These are phyloP conservation scores for Myxozyma mucilagina DNA, from an alignment of 805 yeast species.

Conservation along the genomic window DNA sequence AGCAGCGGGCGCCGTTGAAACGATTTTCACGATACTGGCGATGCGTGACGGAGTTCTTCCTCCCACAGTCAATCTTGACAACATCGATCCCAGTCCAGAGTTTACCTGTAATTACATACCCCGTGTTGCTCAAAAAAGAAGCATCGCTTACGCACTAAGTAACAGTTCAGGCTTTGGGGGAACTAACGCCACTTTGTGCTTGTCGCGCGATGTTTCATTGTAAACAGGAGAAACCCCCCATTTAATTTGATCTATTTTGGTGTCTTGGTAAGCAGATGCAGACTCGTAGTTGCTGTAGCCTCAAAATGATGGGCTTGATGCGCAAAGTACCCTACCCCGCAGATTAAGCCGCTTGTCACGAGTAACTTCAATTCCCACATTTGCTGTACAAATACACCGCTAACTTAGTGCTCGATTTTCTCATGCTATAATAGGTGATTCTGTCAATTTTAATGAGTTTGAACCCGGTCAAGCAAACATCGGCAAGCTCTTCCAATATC, in stretches of 20 bases:
- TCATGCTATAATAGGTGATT: too few relatives aligned
- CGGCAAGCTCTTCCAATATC: neutral
- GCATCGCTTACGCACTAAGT: conserved; percentile 62
- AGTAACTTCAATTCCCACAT: too few relatives aligned
- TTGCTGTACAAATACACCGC: too few relatives aligned
- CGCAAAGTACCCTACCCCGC: neutral
- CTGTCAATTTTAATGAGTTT: neutral
- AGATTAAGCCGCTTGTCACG: neutral
- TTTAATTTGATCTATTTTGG: too few relatives aligned
- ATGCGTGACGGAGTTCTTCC: conserved; percentile 61
- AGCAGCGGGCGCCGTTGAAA: conserved; percentile 94
- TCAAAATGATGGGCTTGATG: too few relatives aligned
- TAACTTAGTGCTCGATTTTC: too few relatives aligned
- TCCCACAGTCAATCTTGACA: conserved; percentile 72
- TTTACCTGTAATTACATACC: conserved; percentile 62
- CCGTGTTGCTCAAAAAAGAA: conserved; percentile 44
- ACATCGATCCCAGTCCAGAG: conserved; percentile 50
- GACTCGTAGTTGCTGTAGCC: too few relatives aligned
- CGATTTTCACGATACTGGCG: conserved; percentile 74
- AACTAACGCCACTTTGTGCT: conserved; percentile 75
- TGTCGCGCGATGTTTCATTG: conserved; percentile 41
- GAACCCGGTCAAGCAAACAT: neutral
- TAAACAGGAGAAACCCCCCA: neutral
- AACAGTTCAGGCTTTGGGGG: conserved; percentile 99
- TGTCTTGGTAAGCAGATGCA: too few relatives aligned